Evolutionary conservation across 306 rosid genomes (phyloP), one percentile per base, ranked within the genome.

Genomic region (Lathyrus oleraceus): DNA sequence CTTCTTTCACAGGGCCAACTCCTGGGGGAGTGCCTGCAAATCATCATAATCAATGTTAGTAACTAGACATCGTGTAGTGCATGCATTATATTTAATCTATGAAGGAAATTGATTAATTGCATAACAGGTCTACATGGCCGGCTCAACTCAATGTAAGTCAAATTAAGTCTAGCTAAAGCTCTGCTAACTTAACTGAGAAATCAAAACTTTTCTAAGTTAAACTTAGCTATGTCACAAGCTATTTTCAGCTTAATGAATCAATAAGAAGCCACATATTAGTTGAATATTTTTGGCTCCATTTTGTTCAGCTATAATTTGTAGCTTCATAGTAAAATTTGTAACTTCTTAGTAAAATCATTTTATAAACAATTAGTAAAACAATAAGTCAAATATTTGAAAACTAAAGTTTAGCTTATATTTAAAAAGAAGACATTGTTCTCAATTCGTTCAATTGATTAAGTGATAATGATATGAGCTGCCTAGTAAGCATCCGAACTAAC

Each of bases 11-110:
- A 4, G 97, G 97, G 68, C 98, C 98, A 80, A 90, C 97, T 3
- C 98, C 98, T 35, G 83, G 71, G 32, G 98, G 98, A 83, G 98
- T 93, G 36, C 98, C 98, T 93, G 87, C 78, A 81, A 48, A 76
- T 62, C 48, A 75, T 72, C 76, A 80, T 42, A 27, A 69, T 42
- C 45, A 43, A 27, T 47, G 70, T 81, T 64, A 35, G 2, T 35
- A 81, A 39, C 56, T 61, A 21, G 28, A 61, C 30, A 68, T 16
- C 13, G 14, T 16, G 58, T 23, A 69, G 44, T 8, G 5, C 45
- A 13, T 36, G 54, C 20, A 15, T 25, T 52, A 20, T 76, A 61
- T 69, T 17, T 51, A 27, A 28, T 42, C 63, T 23, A 68, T 0
- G 13, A 49, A 45, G 16, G 42, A 68, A 61, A 42, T 39, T 5